Conservation (phyloP, 305 asterid species). For the Caryopteris hybrid region DNA sequence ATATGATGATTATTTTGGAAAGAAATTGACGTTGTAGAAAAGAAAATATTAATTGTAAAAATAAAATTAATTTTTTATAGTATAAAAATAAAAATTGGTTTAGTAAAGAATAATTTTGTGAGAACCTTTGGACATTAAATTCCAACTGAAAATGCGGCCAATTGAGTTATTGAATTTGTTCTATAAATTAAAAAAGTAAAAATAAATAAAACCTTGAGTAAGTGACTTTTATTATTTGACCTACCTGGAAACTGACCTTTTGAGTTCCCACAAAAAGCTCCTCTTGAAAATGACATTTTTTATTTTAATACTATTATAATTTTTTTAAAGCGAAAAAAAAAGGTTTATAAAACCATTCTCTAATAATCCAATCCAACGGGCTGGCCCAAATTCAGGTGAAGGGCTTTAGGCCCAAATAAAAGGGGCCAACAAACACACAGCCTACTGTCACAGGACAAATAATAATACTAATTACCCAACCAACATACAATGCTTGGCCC, state of each 20-base stretch:
- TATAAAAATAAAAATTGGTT: too few relatives aligned
- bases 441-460: too few relatives aligned
- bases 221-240: conserved; percentile 15
- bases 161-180: not conserved
- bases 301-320: too few relatives aligned
- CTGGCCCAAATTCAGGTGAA: too few relatives aligned
- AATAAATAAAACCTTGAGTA: not conserved
- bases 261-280: not conserved
- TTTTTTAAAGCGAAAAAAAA: too few relatives aligned
- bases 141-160: conserved; percentile 25
- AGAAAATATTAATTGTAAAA: not conserved
- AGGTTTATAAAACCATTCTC: too few relatives aligned
- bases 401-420: not conserved
- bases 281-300: conserved; percentile 11
- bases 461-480: not conserved
- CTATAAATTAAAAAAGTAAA: too few relatives aligned
- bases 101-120: not conserved
- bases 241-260: conserved; percentile 19
- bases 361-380: too few relatives aligned
- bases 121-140: conserved; percentile 5
- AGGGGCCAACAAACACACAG: not conserved
- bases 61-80: too few relatives aligned
- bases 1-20: too few relatives aligned
- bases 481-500: not conserved
- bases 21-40: too few relatives aligned